phyloP scores from a whole-genome alignment of 768 basidiomycete species.

The Saitozyma podzolica region DNA sequence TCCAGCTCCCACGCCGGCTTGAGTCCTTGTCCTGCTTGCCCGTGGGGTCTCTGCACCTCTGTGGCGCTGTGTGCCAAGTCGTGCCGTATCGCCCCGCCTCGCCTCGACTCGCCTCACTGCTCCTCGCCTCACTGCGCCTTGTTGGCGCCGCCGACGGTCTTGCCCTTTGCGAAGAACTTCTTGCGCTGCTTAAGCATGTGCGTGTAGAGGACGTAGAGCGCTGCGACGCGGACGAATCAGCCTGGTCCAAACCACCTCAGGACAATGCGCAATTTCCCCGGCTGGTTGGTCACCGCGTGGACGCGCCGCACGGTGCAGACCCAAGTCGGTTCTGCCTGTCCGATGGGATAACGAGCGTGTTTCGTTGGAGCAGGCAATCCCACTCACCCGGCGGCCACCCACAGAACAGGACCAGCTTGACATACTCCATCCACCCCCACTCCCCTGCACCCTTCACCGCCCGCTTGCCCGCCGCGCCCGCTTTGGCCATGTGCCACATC shows the following conservation, averaged over 20 bases:
- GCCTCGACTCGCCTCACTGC: too few species aligned
- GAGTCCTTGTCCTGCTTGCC: too few species aligned
- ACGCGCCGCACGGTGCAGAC: too few species aligned
- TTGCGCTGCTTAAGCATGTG: conserved; percentile 64
- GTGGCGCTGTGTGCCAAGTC: too few species aligned
- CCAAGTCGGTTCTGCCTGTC: too few species aligned
- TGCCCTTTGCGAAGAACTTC: conserved; percentile 58
- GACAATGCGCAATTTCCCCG: not conserved
- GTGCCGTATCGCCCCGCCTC: too few species aligned
- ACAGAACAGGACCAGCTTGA: conserved; percentile 64
- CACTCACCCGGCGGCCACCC: conserved; percentile 86
- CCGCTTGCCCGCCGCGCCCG: conserved; percentile 3
- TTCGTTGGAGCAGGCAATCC: not conserved
- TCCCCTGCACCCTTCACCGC: conserved; percentile 29
- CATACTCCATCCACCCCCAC: conserved; percentile 64
- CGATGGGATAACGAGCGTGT: too few species aligned
- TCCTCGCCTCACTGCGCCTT: conserved; percentile 10
- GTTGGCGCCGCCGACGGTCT: conserved; percentile 19
- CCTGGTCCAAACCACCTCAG: not conserved
- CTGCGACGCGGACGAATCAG: conserved; percentile 42
- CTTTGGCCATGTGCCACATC: conserved; percentile 36
- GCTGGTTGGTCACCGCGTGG: too few species aligned
- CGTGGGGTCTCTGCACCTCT: too few species aligned
- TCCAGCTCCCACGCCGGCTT: too few species aligned
- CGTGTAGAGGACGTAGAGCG: conserved; percentile 61